Evolutionary conservation across 768 basidiomycete species (phyloP), one percentile per base, ranked within the genome.

Genomic region (Mrakia gelida): DNA sequence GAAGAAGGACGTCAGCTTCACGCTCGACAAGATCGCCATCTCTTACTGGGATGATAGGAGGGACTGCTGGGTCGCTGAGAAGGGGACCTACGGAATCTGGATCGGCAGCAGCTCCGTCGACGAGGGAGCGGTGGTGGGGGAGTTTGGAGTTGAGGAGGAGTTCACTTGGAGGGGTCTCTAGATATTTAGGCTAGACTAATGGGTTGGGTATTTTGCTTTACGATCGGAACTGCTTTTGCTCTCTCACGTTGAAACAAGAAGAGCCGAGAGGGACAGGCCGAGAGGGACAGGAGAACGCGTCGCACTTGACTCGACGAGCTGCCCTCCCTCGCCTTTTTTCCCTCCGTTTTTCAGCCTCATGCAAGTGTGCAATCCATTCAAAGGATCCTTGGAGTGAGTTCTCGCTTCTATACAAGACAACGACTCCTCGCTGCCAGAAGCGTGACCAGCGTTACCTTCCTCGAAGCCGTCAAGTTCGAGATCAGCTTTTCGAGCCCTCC

Each of bases 61-160:
- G 75, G 81, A 81, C 62, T 71, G 82, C 38, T 89, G 88, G 88
- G 82, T 88, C 32, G 88, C 86, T 52, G 88, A 88, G 81, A 84
- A 82, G 45, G 89, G 89, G 2, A 82, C 79, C 38, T 89, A 87
- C 78, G 84, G 82, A 38, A 84, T 89, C 15, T 81, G 85, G 30
- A 85, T 90, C 16, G 88, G 84, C 4, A 84, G 86, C 21, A 88
- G 88, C 4, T 88, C 87, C 7, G 82, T 80, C 52, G 86, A 88
- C 80, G 81, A 88, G 32, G 56, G 34, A 3, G 59, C 59, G 59
- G 52, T 80, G 6, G 32, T 56, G 21, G 75, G 54, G 59, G 77
- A 75, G 30, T 75, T 79, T 34, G 43, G 65, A 26, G 30, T 81
- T 15, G 76, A 78, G 30, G 65, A 71, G n/a, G 70, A 75, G 30